These are phyloP conservation scores for Aspergillus terreus DNA, from an alignment of 2,329 filamentous ascomycete genomes.

Conservation along the genomic window DNA sequence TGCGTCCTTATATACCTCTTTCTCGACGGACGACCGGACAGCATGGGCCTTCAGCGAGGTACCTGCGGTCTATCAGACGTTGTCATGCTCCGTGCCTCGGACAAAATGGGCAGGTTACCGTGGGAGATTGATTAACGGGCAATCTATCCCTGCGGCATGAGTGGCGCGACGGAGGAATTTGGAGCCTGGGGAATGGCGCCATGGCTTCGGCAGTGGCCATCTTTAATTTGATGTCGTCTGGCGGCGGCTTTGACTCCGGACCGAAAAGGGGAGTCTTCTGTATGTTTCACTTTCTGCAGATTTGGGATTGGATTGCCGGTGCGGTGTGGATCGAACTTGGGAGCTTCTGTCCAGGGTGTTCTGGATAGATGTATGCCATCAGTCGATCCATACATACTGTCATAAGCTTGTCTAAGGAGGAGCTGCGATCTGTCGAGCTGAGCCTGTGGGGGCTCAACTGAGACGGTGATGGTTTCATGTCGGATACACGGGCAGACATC, in stretches of 20 bases:
- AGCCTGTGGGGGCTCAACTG: not conserved
- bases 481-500: not conserved
- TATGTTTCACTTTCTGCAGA: not conserved
- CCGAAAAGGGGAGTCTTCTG: not conserved
- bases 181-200: not conserved
- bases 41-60: too few relatives aligned
- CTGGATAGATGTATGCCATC: too few relatives aligned
- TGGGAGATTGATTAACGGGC: not conserved
- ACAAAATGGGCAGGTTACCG: not conserved
- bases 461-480: not conserved
- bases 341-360: not conserved
- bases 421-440: too few relatives aligned
- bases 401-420: too few relatives aligned
- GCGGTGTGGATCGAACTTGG: not conserved
- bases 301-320: not conserved
- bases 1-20: too few relatives aligned
- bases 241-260: not conserved
- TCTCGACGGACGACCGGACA: too few relatives aligned
- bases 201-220: not conserved
- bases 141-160: not conserved
- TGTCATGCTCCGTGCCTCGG: too few relatives aligned
- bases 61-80: not conserved
- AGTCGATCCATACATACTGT: too few relatives aligned
- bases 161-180: not conserved
- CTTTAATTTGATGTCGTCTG: not conserved